Conservation (phyloP, 2,329 filamentous ascomycete species). For the Penicillium sp. region DNA sequence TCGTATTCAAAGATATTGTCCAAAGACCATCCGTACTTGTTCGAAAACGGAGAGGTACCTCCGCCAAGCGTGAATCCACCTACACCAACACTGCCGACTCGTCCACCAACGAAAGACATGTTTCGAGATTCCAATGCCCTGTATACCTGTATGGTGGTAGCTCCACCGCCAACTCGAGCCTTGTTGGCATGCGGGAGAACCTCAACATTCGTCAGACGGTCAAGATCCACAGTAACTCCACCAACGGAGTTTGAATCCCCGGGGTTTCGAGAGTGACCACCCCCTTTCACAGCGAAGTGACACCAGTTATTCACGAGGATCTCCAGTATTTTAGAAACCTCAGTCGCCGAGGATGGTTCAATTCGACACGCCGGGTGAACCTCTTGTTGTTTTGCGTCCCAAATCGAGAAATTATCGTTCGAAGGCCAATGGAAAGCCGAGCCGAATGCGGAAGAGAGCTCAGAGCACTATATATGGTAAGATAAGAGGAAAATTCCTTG, state of each 20-base stretch:
- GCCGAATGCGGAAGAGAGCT: slow-evolving; percentile 1
- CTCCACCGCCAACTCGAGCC: not conserved
- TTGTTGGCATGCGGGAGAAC: not conserved
- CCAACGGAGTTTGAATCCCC: slow-evolving; percentile 52
- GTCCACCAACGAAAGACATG: slow-evolving; percentile 34
- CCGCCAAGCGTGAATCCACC: slow-evolving; percentile 42
- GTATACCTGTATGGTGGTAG: slow-evolving; percentile 2
- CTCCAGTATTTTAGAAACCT: slow-evolving; percentile 18
- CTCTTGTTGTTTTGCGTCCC: slow-evolving; percentile 21
- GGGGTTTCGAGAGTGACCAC: slow-evolving; percentile 56
- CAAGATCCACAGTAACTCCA: slow-evolving; percentile 24
- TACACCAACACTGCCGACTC: slow-evolving; percentile 42
- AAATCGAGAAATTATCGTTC: slow-evolving; percentile 14
- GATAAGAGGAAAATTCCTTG: too few species aligned
- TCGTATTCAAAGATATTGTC: slow-evolving; percentile 25
- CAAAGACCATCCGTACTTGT: slow-evolving; percentile 24
- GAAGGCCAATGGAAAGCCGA: slow-evolving; percentile 1
- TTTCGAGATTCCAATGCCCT: slow-evolving; percentile 10
- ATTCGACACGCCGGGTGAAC: slow-evolving; percentile 19
- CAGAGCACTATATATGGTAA: not conserved
- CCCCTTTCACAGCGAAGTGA: slow-evolving; percentile 55
- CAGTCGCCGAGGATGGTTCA: slow-evolving; percentile 13
- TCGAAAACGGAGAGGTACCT: slow-evolving; percentile 37
- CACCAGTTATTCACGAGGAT: slow-evolving; percentile 22
- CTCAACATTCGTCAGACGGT: slow-evolving; percentile 11